A percentile compares a stretch with the other conserved stretches of the same genome.
Conservation (phyloP, 768 basidiomycete genomes). For the Phallus indusiatus region DNA sequence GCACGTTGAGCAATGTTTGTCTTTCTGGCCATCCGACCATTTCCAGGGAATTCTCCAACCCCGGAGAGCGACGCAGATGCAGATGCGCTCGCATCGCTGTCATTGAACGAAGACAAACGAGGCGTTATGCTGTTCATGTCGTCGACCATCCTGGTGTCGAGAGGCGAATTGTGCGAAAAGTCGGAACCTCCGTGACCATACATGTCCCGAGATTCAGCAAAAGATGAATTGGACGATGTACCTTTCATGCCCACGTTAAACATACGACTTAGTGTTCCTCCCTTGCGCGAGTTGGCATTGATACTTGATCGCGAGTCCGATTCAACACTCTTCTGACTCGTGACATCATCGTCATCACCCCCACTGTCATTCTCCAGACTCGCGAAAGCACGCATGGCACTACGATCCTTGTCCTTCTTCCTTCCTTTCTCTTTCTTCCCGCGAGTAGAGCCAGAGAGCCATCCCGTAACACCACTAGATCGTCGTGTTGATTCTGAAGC, state of each 20-base stretch:
- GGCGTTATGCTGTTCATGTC: constrained; percentile 70
- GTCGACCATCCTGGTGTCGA: constrained; percentile 29
- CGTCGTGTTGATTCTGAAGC: neutral
- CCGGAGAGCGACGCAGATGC: too few relatives aligned
- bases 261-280: neutral
- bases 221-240: constrained; percentile 6
- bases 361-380: constrained; percentile 34
- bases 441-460: constrained; percentile 16
- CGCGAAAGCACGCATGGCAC: constrained; percentile 57
- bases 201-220: constrained; percentile 12
- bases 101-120: constrained; percentile 66
- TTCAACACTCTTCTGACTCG: constrained; percentile 11
- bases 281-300: constrained; percentile 22
- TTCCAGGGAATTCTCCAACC: constrained; percentile 70
- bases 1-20: constrained; percentile 18
- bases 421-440: constrained; percentile 24
- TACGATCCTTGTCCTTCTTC: constrained; percentile 24
- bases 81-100: constrained; percentile 36
- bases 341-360: constrained; percentile 20
- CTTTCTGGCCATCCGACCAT: constrained; percentile 29
- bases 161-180: constrained; percentile 7
- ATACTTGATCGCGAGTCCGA: constrained; percentile 14
- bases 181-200: constrained; percentile 2
- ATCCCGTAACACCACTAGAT: neutral
- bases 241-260: neutral